Percentiles rank a stretch among this genome's conserved stretches.
Evolutionary conservation across 768 basidiomycete species (phyloP).

Genomic region (Leccinum imitatum): DNA sequence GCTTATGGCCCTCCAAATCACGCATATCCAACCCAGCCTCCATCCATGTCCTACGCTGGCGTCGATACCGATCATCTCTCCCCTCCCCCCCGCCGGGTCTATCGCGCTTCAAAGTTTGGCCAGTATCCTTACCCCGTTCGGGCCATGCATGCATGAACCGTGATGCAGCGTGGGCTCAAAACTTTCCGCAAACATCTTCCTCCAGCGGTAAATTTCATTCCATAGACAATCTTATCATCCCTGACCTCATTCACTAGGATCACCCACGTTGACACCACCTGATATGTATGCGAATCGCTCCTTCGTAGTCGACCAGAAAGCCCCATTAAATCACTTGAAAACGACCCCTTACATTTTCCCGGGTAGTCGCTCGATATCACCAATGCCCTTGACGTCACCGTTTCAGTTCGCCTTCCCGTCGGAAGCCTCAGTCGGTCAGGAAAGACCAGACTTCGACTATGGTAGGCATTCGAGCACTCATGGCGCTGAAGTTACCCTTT

Average conservation of each 20-base stretch:
- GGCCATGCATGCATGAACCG: slow-evolving; percentile 25
- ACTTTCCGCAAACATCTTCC: slow-evolving; percentile 32
- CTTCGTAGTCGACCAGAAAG: no score
- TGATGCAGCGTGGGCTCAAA: slow-evolving; percentile 31
- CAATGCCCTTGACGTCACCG: slow-evolving; percentile 24
- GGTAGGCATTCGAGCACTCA: slow-evolving; percentile 55
- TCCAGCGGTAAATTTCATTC: slow-evolving; percentile 30
- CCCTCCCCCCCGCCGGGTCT: slow-evolving; percentile 19
- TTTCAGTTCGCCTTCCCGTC: slow-evolving; percentile 64
- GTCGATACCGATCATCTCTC: slow-evolving; percentile 30
- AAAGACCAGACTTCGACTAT: slow-evolving; percentile 65
- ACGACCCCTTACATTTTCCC: no score
- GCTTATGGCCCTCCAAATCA: slow-evolving; percentile 43
- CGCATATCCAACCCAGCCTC: slow-evolving; percentile 46
- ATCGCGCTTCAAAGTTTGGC: slow-evolving; percentile 53
- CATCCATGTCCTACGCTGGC: slow-evolving; percentile 39
- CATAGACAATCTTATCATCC: slow-evolving; percentile 28
- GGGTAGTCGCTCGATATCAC: no score
- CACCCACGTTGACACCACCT: slow-evolving; percentile 51
- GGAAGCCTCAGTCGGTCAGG: slow-evolving; percentile 50
- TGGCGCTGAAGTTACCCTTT: slow-evolving; percentile 63
- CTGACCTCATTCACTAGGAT: slow-evolving; percentile 42
- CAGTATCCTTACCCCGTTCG: slow-evolving; percentile 18
- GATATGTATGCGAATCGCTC: no score
- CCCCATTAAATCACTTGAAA: no score